Base-by-base conservation (phyloP, 495 filamentous ascomycete species). In the Penicillium canariense region DNA sequence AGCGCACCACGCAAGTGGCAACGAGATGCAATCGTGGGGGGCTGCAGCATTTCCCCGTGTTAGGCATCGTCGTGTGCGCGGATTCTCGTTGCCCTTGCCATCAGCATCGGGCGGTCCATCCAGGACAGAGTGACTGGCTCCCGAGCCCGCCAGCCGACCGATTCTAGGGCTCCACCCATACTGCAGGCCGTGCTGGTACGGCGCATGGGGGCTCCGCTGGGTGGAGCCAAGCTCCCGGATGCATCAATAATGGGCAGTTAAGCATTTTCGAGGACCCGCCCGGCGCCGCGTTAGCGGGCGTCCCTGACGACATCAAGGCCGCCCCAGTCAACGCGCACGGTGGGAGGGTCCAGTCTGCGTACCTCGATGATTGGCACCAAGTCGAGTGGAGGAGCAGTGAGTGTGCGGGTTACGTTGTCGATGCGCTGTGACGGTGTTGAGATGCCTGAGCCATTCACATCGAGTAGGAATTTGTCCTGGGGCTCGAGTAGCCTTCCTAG, bases 241-340 rank as follows among this genome's bases (percentile, higher is more conserved):
- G 58, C 61, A 60, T 64, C 64, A 62, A 64, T 67, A 47, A 64
- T 51, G 50, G 31, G 48, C 27, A 30, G 55, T 58, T 63, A 67
- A 64, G 55, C 61, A 64, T 64, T 63, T 58, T 45, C 60, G 17
- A 20, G 4, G 27, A n/a, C 28, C 61, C 58, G 40, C 50, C 12
- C 26, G 32, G 25, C 39, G 22, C 38, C 17, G 8, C n/a, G 35
- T 32, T 36, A 57, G 58, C 50, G 57, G 55, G 63, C 49, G 63
- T 61, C 61, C 61, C 61, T 59, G 55, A 61, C 62, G 63, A 64
- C 55, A 64, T 67, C 61, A 64, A 34, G 7, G 42, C 3, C 15
- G 30, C 36, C 36, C 17, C 20, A 39, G 14, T 20, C 22, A 22
- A 20, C 12, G 36, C 18, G 9, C 9, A 20, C 22, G n/a, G n/a